Evolutionary conservation across 2,329 filamentous ascomycete species (phyloP), one percentile per base, ranked within the genome.

Genomic region (Penicillium sp.): DNA sequence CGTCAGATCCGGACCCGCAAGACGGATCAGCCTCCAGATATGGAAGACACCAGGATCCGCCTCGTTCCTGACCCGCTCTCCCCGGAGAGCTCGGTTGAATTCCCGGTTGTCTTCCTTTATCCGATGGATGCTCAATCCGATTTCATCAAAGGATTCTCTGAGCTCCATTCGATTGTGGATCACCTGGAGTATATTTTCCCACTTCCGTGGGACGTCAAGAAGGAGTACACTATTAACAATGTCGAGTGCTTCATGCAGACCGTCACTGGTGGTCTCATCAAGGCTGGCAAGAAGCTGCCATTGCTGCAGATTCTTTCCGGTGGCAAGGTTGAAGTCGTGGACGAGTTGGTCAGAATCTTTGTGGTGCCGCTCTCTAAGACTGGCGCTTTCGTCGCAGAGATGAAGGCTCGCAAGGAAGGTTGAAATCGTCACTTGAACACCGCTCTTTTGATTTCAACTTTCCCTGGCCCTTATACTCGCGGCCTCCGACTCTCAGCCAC

Each of bases 191-290:
- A 97, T 70, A 88, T 98, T 10, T 85, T 99, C 58, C 94, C 93
- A 2, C 76, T 92, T 69, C 92, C 92, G 13, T 99, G 95, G 95
- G 95, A 98, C 69, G 70, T 75, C 16, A 79, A 83, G 60, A 77
- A 82, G 1, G 87, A 87, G 69, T 97, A 96, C 75, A 84, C 79
- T 0, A 67, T 82, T 1, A 80, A 81, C 0, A 80, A 77, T 0
- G 91, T 96, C 4, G 92, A 96, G 66, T 95, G 91, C 70, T 98
- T 91, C 75, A 89, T 96, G 81, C 92, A 97, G 80, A 98, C 92
- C 0, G 77, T 78, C 4, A 80, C 82, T 0, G 92, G 92, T 0
- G 92, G 93, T 0, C 75, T 99, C 68, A 86, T 96, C 69, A 97
- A 96, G 79, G 88, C 93, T 22, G 94, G 95, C 50, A 93, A 91